phyloP scores from a whole-genome alignment of 768 basidiomycete genomes.

The Psilocybe cubensis region DNA sequence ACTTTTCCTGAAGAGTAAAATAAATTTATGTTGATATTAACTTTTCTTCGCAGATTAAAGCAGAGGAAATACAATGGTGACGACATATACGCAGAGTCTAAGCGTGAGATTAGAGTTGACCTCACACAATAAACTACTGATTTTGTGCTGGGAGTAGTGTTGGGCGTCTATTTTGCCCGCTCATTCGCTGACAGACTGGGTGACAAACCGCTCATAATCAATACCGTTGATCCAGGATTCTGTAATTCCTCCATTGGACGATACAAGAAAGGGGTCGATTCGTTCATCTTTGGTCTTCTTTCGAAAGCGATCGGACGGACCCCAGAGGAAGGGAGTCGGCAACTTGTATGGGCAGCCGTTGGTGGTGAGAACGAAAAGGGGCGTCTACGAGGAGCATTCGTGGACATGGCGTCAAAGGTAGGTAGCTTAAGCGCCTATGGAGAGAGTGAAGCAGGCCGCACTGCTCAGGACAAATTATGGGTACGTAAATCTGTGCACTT shows the following conservation, averaged over 20 bases:
- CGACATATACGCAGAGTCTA: slow-evolving; percentile 9
- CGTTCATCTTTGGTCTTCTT: slow-evolving; percentile 23
- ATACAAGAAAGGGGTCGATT: slow-evolving; percentile 16
- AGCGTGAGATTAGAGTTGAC: slow-evolving; percentile 3
- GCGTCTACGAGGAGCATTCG: slow-evolving; percentile 29
- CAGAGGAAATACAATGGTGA: neutral
- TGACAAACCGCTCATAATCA: slow-evolving; percentile 32
- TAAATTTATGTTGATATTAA: slow-evolving; percentile 16
- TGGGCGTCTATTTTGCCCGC: slow-evolving; percentile 43
- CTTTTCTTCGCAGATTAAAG: neutral
- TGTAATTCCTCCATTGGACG: slow-evolving; percentile 38
- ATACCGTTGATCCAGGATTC: slow-evolving; percentile 43
- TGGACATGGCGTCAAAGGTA: slow-evolving; percentile 19
- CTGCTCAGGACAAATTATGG: slow-evolving; percentile 30
- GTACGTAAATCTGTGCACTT: slow-evolving; percentile 15
- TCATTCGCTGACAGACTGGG: slow-evolving; percentile 34
- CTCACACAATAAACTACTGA: neutral
- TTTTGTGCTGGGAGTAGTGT: slow-evolving; percentile 27
- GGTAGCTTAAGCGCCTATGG: slow-evolving; percentile 29
- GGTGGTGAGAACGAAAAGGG: slow-evolving; percentile 19
- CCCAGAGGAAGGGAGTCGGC: slow-evolving; percentile 40
- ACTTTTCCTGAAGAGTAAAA: slow-evolving; percentile 7
- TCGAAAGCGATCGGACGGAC: slow-evolving; percentile 35
- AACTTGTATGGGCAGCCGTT: slow-evolving; percentile 33
- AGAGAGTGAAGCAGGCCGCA: slow-evolving; percentile 25